Percentiles rank a stretch among this genome's conserved stretches.
phyloP scores from a whole-genome alignment of 192 early-diverging fungal species.

The Gonapodya prolifera region DNA sequence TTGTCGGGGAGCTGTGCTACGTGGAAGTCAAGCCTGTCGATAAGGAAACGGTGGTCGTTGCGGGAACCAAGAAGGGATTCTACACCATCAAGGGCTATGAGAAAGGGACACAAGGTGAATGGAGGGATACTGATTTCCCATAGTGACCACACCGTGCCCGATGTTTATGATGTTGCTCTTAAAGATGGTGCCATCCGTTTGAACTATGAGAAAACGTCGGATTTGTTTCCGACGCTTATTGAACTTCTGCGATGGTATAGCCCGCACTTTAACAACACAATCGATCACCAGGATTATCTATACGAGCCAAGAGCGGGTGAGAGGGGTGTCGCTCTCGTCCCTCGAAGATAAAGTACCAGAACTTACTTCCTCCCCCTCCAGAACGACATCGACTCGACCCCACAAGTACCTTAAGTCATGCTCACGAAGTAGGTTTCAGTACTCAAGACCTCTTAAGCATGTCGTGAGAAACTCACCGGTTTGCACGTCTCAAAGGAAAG shows the following conservation, averaged over 20 bases:
- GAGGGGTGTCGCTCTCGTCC: too few relatives aligned
- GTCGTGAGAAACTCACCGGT: too few relatives aligned
- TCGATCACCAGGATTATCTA: conserved; percentile 41
- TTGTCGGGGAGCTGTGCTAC: conserved; percentile 43
- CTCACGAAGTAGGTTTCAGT: background rate
- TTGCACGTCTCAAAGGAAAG: too few relatives aligned
- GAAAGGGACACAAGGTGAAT: conserved; percentile 33
- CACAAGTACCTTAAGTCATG: background rate
- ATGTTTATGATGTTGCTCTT: background rate
- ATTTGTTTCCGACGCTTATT: conserved; percentile 26
- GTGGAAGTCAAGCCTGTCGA: conserved; percentile 31
- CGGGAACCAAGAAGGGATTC: conserved; percentile 39
- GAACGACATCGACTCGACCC: background rate
- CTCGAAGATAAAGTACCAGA: conserved; percentile 39
- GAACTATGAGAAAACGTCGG: conserved; percentile 39
- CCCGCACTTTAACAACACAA: conserved; percentile 25
- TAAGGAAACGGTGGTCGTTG: conserved; percentile 32
- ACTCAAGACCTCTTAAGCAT: background rate
- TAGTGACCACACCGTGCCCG: background rate
- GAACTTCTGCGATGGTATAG: conserved; percentile 27
- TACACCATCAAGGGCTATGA: conserved; percentile 46
- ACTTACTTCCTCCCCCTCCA: background rate
- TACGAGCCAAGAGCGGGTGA: conserved; percentile 16
- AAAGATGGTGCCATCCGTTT: conserved; percentile 26
- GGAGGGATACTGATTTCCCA: background rate